A percentile compares a stretch with the other conserved stretches of the same genome.
These are phyloP conservation scores for Tympanopsis confertula DNA, from an alignment of 2,329 filamentous ascomycete species.

Conservation along the genomic window DNA sequence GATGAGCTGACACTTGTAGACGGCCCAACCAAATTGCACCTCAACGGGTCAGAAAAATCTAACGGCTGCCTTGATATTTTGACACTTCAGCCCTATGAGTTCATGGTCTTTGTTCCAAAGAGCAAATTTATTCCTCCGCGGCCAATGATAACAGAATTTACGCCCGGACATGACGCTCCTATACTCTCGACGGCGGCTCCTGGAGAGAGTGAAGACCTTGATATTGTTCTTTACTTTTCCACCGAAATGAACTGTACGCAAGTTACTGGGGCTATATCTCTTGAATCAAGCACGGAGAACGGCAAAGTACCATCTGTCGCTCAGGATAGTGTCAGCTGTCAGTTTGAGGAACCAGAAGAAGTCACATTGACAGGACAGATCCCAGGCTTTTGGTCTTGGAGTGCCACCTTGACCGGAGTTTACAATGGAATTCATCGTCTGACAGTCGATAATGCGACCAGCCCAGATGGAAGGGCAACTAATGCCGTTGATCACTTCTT, in stretches of 20 bases:
- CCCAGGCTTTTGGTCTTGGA: constrained; percentile 39
- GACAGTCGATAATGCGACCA: constrained; percentile 40
- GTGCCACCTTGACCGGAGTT: constrained; percentile 38
- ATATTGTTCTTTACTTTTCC: constrained; percentile 46
- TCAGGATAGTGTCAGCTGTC: constrained; percentile 29
- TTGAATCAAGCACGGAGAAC: constrained; percentile 39
- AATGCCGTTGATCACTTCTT: constrained; percentile 47
- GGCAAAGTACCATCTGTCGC: constrained; percentile 30
- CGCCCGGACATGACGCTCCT: constrained; percentile 42
- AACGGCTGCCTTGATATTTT: constrained; percentile 38
- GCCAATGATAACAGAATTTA: constrained; percentile 43
- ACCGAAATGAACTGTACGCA: constrained; percentile 47
- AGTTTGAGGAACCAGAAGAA: constrained; percentile 18
- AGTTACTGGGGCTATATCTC: constrained; percentile 32
- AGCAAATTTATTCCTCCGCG: constrained; percentile 33
- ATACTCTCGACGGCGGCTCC: constrained; percentile 26
- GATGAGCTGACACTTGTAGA: constrained; percentile 37
- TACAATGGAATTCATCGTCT: constrained; percentile 49
- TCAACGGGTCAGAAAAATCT: constrained; percentile 27
- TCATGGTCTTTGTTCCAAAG: constrained; percentile 43
- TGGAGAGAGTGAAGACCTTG: constrained; percentile 13
- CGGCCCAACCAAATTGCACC: constrained; percentile 30
- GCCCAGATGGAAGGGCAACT: constrained; percentile 27
- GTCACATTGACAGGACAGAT: constrained; percentile 35
- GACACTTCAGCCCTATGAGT: constrained; percentile 38